Percentiles rank a stretch among this genome's conserved stretches.
Evolutionary conservation across 23 red algal species (phyloP).

Genomic region (Gracilariopsis chorda): DNA sequence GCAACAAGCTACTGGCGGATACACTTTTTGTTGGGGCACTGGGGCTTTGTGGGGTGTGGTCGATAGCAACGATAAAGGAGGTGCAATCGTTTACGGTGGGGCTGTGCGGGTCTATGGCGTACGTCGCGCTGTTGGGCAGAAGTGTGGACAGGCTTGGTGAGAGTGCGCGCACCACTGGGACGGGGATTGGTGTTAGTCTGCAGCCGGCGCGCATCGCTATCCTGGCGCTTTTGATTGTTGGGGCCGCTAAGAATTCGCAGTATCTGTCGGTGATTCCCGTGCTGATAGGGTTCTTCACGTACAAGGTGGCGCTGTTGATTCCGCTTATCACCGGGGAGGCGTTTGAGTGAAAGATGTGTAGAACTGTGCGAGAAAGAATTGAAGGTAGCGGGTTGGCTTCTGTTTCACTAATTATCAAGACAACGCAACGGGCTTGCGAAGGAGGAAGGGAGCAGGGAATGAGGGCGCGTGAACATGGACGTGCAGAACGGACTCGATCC

Average conservation of each 20-base stretch:
- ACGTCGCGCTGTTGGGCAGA: slow-evolving; percentile 64
- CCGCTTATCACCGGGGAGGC: slow-evolving; percentile 68
- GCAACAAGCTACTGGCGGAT: slow-evolving; percentile 59
- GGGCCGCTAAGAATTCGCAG: slow-evolving; percentile 32
- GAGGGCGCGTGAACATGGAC: no score
- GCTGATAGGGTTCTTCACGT: slow-evolving; percentile 80
- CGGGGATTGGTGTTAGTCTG: not conserved
- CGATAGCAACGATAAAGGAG: not conserved
- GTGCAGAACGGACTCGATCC: no score
- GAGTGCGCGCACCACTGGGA: not conserved
- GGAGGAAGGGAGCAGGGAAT: no score
- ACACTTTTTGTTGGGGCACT: slow-evolving; percentile 65
- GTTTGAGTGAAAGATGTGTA: slow-evolving; percentile 57
- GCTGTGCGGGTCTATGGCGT: slow-evolving; percentile 32
- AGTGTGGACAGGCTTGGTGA: slow-evolving; percentile 69
- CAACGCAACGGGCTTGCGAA: no score
- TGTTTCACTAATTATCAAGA: no score
- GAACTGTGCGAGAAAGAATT: no score
- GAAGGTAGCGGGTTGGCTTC: no score
- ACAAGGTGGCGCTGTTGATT: slow-evolving; percentile 72
- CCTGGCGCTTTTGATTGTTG: slow-evolving; percentile 48
- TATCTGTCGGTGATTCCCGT: slow-evolving; percentile 69
- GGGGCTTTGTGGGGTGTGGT: slow-evolving; percentile 21
- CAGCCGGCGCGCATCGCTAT: slow-evolving; percentile 66
- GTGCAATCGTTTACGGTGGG: slow-evolving; percentile 64